phyloP scores from a whole-genome alignment of 2,329 filamentous ascomycete genomes.

The Aspergillus oerlinghausenensis region DNA sequence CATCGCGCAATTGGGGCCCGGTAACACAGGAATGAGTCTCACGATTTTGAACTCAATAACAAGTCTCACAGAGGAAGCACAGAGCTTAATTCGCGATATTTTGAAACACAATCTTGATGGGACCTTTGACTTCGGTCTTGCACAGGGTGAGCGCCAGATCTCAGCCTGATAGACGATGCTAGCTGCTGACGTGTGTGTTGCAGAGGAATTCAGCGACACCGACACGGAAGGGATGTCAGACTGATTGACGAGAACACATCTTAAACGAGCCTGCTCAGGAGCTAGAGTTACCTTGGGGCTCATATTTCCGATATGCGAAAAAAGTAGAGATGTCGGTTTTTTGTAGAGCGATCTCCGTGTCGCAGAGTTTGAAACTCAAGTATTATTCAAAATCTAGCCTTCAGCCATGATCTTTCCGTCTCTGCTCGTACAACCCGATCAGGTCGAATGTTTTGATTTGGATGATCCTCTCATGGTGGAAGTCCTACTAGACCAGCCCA shows the following conservation, averaged over 20 bases:
- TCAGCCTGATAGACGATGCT: not conserved
- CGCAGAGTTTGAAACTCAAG: not conserved
- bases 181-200: slow-evolving; percentile 7
- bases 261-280: not conserved
- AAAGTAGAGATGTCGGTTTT: not conserved
- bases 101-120: slow-evolving; percentile 17
- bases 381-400: not conserved
- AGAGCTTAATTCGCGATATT: slow-evolving; percentile 25
- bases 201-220: slow-evolving; percentile 21
- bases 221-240: slow-evolving; percentile 17
- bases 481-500: slow-evolving; percentile 9
- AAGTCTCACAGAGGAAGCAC: slow-evolving; percentile 22
- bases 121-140: slow-evolving; percentile 21
- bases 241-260: not conserved
- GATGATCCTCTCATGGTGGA: not conserved
- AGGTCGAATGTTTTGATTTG: not conserved
- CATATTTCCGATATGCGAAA: not conserved
- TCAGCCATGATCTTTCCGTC: not conserved
- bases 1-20: slow-evolving; percentile 22
- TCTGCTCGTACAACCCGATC: not conserved
- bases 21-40: slow-evolving; percentile 27
- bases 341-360: not conserved
- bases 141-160: slow-evolving; percentile 11
- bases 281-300: not conserved
- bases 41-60: slow-evolving; percentile 23